A percentile compares a stretch with the other conserved stretches of the same genome.
phyloP scores from a whole-genome alignment of 805 yeast species.

The Grigorovia transvaalensis region DNA sequence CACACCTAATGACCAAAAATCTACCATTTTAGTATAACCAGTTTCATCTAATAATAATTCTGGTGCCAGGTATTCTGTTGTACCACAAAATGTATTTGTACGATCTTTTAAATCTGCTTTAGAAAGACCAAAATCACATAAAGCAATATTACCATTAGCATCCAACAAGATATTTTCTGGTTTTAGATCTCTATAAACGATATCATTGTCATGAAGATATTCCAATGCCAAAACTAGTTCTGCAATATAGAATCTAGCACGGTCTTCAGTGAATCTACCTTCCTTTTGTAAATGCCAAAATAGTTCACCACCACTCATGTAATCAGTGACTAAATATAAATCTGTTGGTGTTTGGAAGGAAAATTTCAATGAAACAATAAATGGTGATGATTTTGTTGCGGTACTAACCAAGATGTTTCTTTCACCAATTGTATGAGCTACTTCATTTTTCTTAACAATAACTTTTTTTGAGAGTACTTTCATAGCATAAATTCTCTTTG shows the following conservation, averaged over 20 bases:
- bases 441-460: constrained; percentile 92
- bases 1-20: constrained; percentile 97
- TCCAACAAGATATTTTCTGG: constrained; percentile 94
- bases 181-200: constrained; percentile 92
- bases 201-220: constrained; percentile 89
- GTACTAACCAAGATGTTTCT: constrained; percentile 90
- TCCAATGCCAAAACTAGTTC: constrained; percentile 89
- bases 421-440: constrained; percentile 97
- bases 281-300: constrained; percentile 96
- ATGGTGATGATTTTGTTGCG: constrained; percentile 78
- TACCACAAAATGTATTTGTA: constrained; percentile 95
- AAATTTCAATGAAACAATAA: constrained; percentile 90
- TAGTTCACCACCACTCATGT: constrained; percentile 96
- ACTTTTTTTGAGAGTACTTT: constrained; percentile 90
- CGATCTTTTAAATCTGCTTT: constrained; percentile 87
- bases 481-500: constrained; percentile 91
- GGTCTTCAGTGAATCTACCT: constrained; percentile 83
- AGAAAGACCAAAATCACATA: constrained; percentile 94
- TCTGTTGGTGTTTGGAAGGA: constrained; percentile 94
- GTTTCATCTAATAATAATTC: constrained; percentile 90
- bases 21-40: constrained; percentile 98
- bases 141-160: constrained; percentile 94
- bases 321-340: constrained; percentile 87
- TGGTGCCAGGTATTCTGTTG: constrained; percentile 96
- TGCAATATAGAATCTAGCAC: constrained; percentile 95